Evolutionary conservation across 352 stramenopile species (phyloP).

Genomic region (Globisporangium spinosum): DNA sequence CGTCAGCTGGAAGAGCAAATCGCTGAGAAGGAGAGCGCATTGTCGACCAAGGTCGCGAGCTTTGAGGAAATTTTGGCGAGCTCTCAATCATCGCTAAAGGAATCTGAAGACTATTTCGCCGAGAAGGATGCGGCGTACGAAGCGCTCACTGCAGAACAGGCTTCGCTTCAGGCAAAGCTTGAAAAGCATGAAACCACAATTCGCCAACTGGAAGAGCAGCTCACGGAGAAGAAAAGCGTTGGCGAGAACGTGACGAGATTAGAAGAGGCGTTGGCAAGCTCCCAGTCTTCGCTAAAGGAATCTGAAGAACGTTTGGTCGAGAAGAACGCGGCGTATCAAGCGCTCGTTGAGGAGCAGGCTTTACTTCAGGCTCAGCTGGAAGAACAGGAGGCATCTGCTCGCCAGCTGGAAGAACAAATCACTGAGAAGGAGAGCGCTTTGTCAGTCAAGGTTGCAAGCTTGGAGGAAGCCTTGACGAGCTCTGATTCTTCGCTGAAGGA

Average conservation of each 20-base stretch:
- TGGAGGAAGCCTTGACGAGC: slow-evolving; percentile 1
- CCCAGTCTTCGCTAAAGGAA: not conserved
- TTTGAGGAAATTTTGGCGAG: not conserved
- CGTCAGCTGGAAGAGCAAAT: slow-evolving; percentile 11
- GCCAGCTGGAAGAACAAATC: slow-evolving; percentile 7
- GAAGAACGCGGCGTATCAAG: not conserved
- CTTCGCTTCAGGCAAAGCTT: not conserved
- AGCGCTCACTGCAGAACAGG: not conserved
- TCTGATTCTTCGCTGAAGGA: slow-evolving; percentile 11
- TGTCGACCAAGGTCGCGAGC: not conserved
- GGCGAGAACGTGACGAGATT: not conserved
- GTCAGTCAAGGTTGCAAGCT: not conserved
- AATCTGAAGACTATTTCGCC: not conserved
- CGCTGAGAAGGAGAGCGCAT: slow-evolving; percentile 8
- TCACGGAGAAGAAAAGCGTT: not conserved
- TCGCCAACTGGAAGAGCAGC: slow-evolving; percentile 2
- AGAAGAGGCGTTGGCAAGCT: not conserved
- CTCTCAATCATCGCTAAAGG: not conserved
- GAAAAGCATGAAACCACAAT: slow-evolving; percentile 2
- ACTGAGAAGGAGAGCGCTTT: slow-evolving; percentile 8
- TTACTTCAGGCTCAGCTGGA: not conserved
- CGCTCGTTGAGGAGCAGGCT: not conserved
- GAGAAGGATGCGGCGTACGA: not conserved
- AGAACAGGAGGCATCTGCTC: not conserved
- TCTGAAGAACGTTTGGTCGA: not conserved